A percentile compares a stretch with the other conserved stretches of the same genome.
phyloP scores from a whole-genome alignment of 2,329 filamentous ascomycete species.

The Fusarium pseudocircinatum region DNA sequence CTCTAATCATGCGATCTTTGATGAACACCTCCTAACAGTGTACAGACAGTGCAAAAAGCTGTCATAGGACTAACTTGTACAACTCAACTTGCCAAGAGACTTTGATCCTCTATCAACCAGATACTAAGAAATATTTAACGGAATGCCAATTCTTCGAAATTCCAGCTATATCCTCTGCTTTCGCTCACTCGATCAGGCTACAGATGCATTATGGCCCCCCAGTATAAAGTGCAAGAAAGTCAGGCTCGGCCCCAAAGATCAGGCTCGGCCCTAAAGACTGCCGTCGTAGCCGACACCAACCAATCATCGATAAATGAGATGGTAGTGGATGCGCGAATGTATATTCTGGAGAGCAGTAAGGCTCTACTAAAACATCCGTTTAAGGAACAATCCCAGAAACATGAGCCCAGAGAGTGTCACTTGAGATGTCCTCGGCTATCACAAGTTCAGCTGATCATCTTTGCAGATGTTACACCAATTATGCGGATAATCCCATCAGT shows the following conservation, averaged over 20 bases:
- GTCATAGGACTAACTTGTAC: too few species aligned
- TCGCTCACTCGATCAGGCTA: rapidly evolving
- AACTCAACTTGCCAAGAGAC: too few species aligned
- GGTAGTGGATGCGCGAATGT: not conserved
- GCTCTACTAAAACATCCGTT: not conserved
- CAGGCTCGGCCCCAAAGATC: not conserved
- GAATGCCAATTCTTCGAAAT: too few species aligned
- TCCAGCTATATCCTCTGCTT: not conserved
- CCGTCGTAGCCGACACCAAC: not conserved
- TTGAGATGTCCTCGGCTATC: not conserved
- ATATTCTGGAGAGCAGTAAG: rapidly evolving
- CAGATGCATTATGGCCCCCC: not conserved
- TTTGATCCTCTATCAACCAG: too few species aligned
- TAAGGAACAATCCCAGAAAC: rapidly evolving
- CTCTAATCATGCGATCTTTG: too few species aligned
- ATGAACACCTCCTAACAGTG: too few species aligned
- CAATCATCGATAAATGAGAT: not conserved
- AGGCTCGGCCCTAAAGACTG: not conserved
- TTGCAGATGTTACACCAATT: not conserved
- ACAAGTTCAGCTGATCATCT: not conserved
- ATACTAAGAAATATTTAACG: too few species aligned
- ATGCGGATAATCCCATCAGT: rapidly evolving
- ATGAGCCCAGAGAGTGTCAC: rapidly evolving
- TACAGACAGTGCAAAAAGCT: too few species aligned
- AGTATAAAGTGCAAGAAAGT: too few species aligned